Base-by-base conservation (phyloP, 2,329 filamentous ascomycete genomes). In the Fusarium sp. region DNA sequence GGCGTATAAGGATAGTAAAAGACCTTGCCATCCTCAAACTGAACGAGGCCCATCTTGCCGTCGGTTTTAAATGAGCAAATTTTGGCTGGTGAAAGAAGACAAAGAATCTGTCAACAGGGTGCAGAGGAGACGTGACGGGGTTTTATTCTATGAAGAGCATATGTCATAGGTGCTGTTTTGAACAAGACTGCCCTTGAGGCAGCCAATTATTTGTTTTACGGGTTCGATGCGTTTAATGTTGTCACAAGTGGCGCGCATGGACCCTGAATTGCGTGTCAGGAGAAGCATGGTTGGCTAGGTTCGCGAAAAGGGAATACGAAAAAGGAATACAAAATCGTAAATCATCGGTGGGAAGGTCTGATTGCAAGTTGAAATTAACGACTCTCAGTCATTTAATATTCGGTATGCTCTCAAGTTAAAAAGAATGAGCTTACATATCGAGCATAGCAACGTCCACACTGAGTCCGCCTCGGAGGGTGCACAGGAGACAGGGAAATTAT, bases 31-130 rank as follows among this genome's bases (percentile, higher is more conserved):
- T 58, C 56, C 22, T 58, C 56, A 14, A 58, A 58, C 16, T 58
- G 56, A 27, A 58, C 56, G 16, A 58, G 56, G 14, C 56, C 56
- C 56, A 58, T 58, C 34, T 58, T 40, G 56, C 22, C 22, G 56
- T 27, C 10, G 10, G 7, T 24, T 13, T 29, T 58, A 22, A 24
- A 37, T 22, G 11, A 16, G 9, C 1, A 31, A 18, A 20, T 18
- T 9, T 58, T 29, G 20, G 31, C 22, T 18, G 1, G 34, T 3
- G 22, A 20, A 58, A n/a, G 31, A 40, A 6, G 16, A 27, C 6
- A n/a, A 40, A 6, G 34, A 40, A 20, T 37, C 13, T 24, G 20
- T 14, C 31, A 7, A 24, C 22, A 11, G 9, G 10, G 34, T 9
- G 6, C 6, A 8, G 50, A 31, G 50, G 50, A n/a, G 29, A 27